A percentile compares a stretch with the other conserved stretches of the same genome.
phyloP scores from a whole-genome alignment of 805 yeast species.

The Kuraishia piskuri region DNA sequence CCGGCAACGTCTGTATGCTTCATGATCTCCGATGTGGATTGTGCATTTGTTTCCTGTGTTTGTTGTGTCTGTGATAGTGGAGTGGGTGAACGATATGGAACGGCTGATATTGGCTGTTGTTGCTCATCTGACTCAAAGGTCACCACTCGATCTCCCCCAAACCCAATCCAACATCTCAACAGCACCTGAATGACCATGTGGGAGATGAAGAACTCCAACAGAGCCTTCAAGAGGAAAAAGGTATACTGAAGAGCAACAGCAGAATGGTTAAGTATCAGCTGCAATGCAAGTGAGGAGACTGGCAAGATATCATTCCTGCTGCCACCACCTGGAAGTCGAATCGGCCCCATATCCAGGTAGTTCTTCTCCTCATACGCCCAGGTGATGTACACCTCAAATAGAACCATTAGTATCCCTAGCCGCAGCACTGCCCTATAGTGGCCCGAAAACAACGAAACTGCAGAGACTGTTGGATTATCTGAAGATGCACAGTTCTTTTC shows the following conservation, averaged over 20 bases:
- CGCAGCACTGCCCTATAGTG: constrained; percentile 19
- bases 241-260: constrained; percentile 42
- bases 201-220: constrained; percentile 20
- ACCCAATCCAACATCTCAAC: constrained; percentile 22
- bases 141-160: constrained; percentile 19
- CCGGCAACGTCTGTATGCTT: background rate
- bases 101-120: background rate
- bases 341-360: constrained; percentile 11
- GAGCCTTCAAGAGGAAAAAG: constrained; percentile 44
- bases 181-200: constrained; percentile 22
- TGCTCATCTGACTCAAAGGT: constrained; percentile 1
- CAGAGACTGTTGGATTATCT: constrained; percentile 1
- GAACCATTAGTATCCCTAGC: constrained; percentile 49
- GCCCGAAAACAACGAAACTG: background rate
- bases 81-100: constrained; percentile 4
- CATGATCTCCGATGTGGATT: constrained; percentile 3
- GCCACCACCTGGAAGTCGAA: background rate
- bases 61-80: background rate
- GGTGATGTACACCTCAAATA: constrained; percentile 82
- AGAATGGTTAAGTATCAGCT: constrained; percentile 24
- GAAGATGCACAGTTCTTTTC: background rate
- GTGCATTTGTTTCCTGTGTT: background rate
- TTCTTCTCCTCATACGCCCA: constrained; percentile 88
- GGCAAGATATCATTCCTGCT: constrained; percentile 6
- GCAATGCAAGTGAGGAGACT: constrained; percentile 13